A percentile compares a stretch with the other conserved stretches of the same genome.
Conservation (phyloP, 495 filamentous ascomycete genomes). For the Talaromyces liani region DNA sequence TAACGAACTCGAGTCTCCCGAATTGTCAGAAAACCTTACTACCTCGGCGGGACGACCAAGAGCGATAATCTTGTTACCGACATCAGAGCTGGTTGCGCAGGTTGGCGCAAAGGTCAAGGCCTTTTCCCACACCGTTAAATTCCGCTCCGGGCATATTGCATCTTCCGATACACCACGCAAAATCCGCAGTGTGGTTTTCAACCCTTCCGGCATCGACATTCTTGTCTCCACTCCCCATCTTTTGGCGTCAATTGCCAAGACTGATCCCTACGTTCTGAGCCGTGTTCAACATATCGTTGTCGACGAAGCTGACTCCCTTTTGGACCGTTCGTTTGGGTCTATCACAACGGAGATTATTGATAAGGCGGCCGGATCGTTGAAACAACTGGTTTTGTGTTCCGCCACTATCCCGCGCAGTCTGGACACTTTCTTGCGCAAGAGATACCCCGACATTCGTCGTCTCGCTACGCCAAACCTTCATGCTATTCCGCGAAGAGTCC, state of each 20-base stretch:
- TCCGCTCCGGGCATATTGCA: constrained; percentile 72
- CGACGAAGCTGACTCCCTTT: constrained; percentile 91
- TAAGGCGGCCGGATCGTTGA: constrained; percentile 64
- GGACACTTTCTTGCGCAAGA: constrained; percentile 69
- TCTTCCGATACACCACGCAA: constrained; percentile 63
- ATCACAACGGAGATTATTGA: constrained; percentile 76
- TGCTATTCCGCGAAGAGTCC: constrained; percentile 88
- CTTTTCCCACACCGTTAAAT: constrained; percentile 75
- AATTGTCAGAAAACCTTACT: constrained; percentile 56
- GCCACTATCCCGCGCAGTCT: constrained; percentile 89
- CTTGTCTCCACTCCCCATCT: constrained; percentile 85
- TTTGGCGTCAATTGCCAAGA: constrained; percentile 73
- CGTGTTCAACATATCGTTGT: constrained; percentile 80
- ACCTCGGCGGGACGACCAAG: constrained; percentile 69
- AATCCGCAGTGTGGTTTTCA: constrained; percentile 82
- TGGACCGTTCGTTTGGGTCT: constrained; percentile 84
- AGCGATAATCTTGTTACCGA: constrained; percentile 85
- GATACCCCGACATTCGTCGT: constrained; percentile 74
- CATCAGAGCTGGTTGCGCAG: constrained; percentile 87
- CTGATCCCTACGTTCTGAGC: constrained; percentile 80
- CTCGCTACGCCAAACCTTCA: constrained; percentile 93
- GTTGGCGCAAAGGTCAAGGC: constrained; percentile 71
- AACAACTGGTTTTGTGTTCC: constrained; percentile 90
- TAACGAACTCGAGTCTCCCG: constrained; percentile 47
- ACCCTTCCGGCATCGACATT: constrained; percentile 73